phyloP scores from a whole-genome alignment of 1,284 basidiomycete genomes.

The Sanghuangporus weigelae region DNA sequence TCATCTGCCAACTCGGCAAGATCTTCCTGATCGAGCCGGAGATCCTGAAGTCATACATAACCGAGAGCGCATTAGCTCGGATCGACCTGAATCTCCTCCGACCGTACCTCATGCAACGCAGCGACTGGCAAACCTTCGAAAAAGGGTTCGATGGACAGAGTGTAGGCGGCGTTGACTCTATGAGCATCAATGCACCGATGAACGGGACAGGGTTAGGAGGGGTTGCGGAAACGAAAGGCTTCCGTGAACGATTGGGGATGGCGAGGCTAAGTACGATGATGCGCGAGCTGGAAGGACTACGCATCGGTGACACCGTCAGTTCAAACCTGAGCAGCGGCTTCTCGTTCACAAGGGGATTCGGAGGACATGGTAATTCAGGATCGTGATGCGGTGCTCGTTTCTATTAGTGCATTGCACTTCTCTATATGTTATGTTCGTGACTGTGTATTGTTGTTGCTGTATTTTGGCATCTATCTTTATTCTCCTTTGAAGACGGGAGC shows the following conservation, averaged over 20 bases:
- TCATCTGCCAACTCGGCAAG: constrained; percentile 96
- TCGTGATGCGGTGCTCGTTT: constrained; percentile 23
- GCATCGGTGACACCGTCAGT: constrained; percentile 51
- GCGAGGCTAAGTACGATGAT: constrained; percentile 73
- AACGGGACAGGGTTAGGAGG: constrained; percentile 24
- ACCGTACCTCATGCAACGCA: constrained; percentile 88
- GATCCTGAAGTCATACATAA: constrained; percentile 89
- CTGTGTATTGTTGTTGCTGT: constrained; percentile 22
- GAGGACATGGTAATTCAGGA: constrained; percentile 8
- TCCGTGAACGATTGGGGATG: constrained; percentile 65
- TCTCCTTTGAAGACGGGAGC: constrained; percentile 79
- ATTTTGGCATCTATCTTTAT: constrained; percentile 35
- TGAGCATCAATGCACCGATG: constrained; percentile 25
- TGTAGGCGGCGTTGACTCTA: constrained; percentile 40
- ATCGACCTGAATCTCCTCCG: constrained; percentile 86
- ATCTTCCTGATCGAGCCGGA: constrained; percentile 94
- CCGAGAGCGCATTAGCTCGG: constrained; percentile 85
- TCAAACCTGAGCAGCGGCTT: constrained; percentile 50
- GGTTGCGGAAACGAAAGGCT: constrained; percentile 37
- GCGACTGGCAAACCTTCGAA: constrained; percentile 82
- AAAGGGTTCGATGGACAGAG: constrained; percentile 60
- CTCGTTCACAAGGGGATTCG: constrained; percentile 33
- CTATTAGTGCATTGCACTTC: not conserved
- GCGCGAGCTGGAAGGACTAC: constrained; percentile 72
- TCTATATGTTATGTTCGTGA: not conserved